Base-by-base conservation (phyloP, 2,329 filamentous ascomycete genomes). In the Gaeumannomyces tritici region DNA sequence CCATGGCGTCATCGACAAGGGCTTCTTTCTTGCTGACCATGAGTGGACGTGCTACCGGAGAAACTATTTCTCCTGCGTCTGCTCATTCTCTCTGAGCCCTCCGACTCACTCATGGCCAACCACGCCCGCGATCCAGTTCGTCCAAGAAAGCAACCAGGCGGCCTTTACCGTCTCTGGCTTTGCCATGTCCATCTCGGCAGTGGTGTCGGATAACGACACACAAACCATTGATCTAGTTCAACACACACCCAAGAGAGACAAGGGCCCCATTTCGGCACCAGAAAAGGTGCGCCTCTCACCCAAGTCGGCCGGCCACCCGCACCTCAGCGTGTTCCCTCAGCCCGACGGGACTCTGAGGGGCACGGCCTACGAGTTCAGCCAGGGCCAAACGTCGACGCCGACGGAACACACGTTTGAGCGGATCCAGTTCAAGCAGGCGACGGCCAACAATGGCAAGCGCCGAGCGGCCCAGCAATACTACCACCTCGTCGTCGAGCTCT, bases 351-450 rank as follows among this genome's bases (percentile, higher is more conserved):
- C 35, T 27, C 33, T 60, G 69, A 71, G 54, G 67, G 67, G 26
- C 69, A 76, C 42, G 66, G 67, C 7, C 71, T 84, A 81, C 66
- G 74, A 80, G 4, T 77, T 79, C 68, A 70, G 73, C 42, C 33
- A 51, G 59, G 24, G 11, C 12, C 57, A 59, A 31, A 74, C 0
- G 75, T 35, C 58, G 31, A 11, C 60, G 8, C 54, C 80, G 6
- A 81, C 77, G 8, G 83, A 86, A 67, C 80, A 85, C 65, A 85
- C 81, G 0, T 97, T 96, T 71, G 92, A 96, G 71, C 87, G 93
- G 13, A 95, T 96, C 61, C 92, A 96, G 69, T 97, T 96, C 82
- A 96, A 96, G 73, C 90, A 91, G 66, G 92, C 93, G 1, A 96
- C 92, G 0, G 91, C 91, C 28, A 97, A 96, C 76, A 97, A 97